Percentiles rank a stretch among this genome's conserved stretches.
Evolutionary conservation across 1,139 yeast species (phyloP).

Genomic region (Hansenula lynferdii): DNA sequence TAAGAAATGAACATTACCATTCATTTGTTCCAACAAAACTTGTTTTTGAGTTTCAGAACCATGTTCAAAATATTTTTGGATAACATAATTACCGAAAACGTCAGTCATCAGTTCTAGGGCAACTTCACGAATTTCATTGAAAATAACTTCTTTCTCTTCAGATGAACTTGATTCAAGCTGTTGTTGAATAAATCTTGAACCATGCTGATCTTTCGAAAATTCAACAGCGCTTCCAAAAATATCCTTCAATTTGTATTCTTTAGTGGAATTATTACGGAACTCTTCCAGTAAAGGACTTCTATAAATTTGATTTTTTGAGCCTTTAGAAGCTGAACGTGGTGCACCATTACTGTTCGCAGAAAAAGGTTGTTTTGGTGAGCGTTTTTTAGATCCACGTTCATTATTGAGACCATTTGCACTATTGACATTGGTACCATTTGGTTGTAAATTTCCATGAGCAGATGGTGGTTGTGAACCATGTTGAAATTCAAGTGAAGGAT

Average conservation of each 20-base stretch:
- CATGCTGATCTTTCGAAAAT: conserved; percentile 94
- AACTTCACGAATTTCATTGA: conserved; percentile 75
- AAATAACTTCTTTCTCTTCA: conserved; percentile 75
- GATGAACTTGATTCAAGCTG: conserved; percentile 61
- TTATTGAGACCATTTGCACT: background rate
- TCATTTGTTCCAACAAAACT: conserved; percentile 68
- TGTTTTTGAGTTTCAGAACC: conserved; percentile 71
- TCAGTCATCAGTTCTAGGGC: conserved; percentile 87
- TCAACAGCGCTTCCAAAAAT: conserved; percentile 87
- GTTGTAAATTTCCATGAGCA: background rate
- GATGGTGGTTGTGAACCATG: conserved; percentile 4
- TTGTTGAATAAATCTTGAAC: conserved; percentile 93
- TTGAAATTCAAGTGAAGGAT: background rate
- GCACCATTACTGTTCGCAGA: conserved; percentile 13
- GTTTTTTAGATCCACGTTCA: conserved; percentile 9
- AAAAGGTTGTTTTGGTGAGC: conserved; percentile 17
- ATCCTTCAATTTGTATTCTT: conserved; percentile 61
- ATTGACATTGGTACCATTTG: conserved; percentile 6
- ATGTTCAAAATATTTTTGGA: conserved; percentile 87
- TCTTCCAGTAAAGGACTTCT: conserved; percentile 85
- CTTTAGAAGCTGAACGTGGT: conserved; percentile 6
- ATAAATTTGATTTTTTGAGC: conserved; percentile 39
- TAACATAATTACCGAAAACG: conserved; percentile 96
- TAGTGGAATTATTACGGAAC: conserved; percentile 66
- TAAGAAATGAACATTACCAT: conserved; percentile 67